phyloP scores from a whole-genome alignment of 257 asterid species.

The Dorcoceras hygrometricum region DNA sequence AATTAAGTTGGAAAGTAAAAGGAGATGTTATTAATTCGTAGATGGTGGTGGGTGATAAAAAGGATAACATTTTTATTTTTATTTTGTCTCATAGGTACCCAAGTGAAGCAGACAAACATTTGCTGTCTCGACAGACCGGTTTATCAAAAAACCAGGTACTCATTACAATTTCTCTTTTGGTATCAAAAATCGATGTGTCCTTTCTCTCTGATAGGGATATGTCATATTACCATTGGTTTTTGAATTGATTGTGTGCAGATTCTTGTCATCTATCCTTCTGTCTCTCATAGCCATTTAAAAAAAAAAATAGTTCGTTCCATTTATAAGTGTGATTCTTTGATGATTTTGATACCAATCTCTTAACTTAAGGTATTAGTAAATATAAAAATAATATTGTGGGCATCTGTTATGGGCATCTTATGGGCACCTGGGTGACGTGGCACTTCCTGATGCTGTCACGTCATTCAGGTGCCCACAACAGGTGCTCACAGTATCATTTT shows the following conservation, averaged over 20 bases:
- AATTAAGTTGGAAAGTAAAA: too few relatives aligned
- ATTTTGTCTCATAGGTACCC: conserved; percentile 58
- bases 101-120: conserved; percentile 92
- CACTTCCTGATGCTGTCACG: too few relatives aligned
- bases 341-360: background rate
- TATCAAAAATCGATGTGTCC: conserved; percentile 33
- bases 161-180: conserved; percentile 26
- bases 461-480: too few relatives aligned
- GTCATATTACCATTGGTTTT: conserved; percentile 25
- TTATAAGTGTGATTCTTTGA: too few relatives aligned
- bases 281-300: background rate
- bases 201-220: conserved; percentile 43
- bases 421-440: too few relatives aligned
- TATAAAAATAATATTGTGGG: too few relatives aligned
- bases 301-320: too few relatives aligned
- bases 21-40: too few relatives aligned
- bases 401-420: too few relatives aligned
- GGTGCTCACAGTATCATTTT: too few relatives aligned
- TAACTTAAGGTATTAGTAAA: too few relatives aligned
- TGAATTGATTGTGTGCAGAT: background rate
- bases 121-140: conserved; percentile 93
- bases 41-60: background rate
- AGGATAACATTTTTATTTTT: background rate
- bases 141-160: conserved; percentile 90
- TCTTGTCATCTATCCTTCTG: background rate